phyloP scores from a whole-genome alignment of 2,329 filamentous ascomycete species.

The Clarireedia paspali region DNA sequence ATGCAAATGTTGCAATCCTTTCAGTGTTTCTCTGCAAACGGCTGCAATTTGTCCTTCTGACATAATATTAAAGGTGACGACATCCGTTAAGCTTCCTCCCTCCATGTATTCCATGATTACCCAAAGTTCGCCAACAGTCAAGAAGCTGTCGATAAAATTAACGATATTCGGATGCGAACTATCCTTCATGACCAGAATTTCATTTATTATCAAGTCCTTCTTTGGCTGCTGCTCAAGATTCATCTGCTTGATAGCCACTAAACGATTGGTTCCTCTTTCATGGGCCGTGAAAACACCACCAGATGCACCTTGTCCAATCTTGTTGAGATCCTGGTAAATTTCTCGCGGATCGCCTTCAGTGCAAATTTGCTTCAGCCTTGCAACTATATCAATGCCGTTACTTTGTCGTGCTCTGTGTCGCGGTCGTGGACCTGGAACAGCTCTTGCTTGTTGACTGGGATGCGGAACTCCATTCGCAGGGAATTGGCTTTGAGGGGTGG shows the following conservation, averaged over 20 bases:
- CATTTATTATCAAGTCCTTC: slow-evolving; percentile 98
- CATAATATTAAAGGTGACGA: slow-evolving; percentile 99
- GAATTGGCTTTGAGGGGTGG: slow-evolving; percentile 45
- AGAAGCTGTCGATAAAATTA: slow-evolving; percentile 97
- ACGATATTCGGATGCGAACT: slow-evolving; percentile 98
- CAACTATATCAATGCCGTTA: slow-evolving; percentile 72
- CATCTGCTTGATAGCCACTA: slow-evolving; percentile 99
- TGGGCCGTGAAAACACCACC: slow-evolving; percentile 92
- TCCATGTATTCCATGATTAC: slow-evolving; percentile 99
- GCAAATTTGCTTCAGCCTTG: slow-evolving; percentile 81
- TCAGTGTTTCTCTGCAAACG: slow-evolving; percentile 87
- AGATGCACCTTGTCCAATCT: slow-evolving; percentile 95
- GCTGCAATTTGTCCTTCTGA: slow-evolving; percentile 94
- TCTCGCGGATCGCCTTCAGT: slow-evolving; percentile 82
- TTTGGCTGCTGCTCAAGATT: slow-evolving; percentile 97
- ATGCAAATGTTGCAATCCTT: slow-evolving; percentile 88
- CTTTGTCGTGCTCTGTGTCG: slow-evolving; percentile 74
- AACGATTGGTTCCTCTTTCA: slow-evolving; percentile 72
- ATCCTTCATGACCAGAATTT: slow-evolving; percentile 98
- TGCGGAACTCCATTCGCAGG: slow-evolving; percentile 32
- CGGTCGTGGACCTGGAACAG: slow-evolving; percentile 54
- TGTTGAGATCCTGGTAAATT: slow-evolving; percentile 79
- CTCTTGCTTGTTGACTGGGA: slow-evolving; percentile 26
- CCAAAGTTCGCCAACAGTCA: slow-evolving; percentile 87
- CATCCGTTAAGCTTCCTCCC: slow-evolving; percentile 92